Evolutionary conservation across 805 yeast genomes (phyloP).

Genomic region (Saccharomycopsis vini): DNA sequence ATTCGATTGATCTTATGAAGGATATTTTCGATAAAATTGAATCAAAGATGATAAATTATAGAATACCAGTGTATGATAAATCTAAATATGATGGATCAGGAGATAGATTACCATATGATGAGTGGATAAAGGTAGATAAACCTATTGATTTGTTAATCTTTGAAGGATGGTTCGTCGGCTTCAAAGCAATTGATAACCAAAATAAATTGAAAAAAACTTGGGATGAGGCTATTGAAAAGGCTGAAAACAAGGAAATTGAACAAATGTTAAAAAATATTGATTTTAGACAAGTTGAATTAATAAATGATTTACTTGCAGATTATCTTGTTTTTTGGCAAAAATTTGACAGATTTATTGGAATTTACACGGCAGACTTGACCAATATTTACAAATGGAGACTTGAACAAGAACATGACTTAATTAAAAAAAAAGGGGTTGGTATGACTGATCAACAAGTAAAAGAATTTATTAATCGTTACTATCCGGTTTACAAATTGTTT

Average conservation of each 20-base stretch:
- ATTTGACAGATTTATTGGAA: conserved; percentile 53
- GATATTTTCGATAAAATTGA: conserved; percentile 26
- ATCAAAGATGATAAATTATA: conserved; percentile 24
- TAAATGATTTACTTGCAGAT: conserved; percentile 43
- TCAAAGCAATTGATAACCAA: conserved; percentile 32
- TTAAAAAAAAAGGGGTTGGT: conserved; percentile 50
- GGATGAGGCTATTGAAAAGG: conserved; percentile 9
- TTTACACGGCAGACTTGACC: conserved; percentile 49
- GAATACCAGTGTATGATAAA: conserved; percentile 72
- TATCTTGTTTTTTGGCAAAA: conserved; percentile 49
- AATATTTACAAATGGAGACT: conserved; percentile 74
- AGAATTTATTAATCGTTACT: conserved; percentile 69
- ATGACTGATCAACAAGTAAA: conserved; percentile 70
- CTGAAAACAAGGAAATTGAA: conserved; percentile 19
- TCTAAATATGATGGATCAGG: conserved; percentile 66
- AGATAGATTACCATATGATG: conserved; percentile 43
- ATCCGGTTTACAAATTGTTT: conserved; percentile 77
- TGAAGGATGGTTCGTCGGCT: conserved; percentile 96
- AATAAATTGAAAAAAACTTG: conserved; percentile 23
- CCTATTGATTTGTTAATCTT: conserved; percentile 60
- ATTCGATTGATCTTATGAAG: conserved; percentile 49
- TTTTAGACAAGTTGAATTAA: conserved; percentile 24
- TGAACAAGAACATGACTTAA: conserved; percentile 59
- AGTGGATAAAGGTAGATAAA: conserved; percentile 31
- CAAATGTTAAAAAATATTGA: conserved; percentile 24